These are phyloP conservation scores for Daldinia childiae DNA, from an alignment of 495 filamentous ascomycete genomes.

Conservation along the genomic window DNA sequence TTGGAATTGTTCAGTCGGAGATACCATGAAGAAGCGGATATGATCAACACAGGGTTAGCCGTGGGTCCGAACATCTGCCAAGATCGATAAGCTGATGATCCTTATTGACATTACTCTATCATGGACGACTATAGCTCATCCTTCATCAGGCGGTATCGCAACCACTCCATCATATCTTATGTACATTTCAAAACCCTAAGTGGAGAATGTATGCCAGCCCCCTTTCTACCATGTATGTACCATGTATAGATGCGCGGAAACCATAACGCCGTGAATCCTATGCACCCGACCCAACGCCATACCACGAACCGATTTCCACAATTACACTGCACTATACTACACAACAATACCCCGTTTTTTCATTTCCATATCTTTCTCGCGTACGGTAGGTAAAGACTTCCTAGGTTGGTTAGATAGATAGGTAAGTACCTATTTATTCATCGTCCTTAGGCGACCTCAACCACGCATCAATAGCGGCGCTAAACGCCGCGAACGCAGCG, in stretches of 20 bases:
- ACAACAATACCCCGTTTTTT: background rate
- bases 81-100: background rate
- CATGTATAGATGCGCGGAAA: constrained; percentile 3
- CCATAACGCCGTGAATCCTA: constrained; percentile 36
- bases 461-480: constrained; percentile 91
- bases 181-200: constrained; percentile 25
- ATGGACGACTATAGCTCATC: constrained; percentile 1
- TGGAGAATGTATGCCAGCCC: constrained; percentile 33
- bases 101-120: constrained; percentile 13
- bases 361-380: background rate
- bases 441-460: constrained; percentile 74
- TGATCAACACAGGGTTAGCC: background rate
- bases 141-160: background rate
- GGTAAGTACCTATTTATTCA: no score
- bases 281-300: constrained; percentile 34
- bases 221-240: background rate
- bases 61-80: background rate
- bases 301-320: background rate
- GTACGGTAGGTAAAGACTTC: no score
- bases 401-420: background rate
- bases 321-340: background rate
- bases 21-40: background rate
- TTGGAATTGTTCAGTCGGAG: no score
- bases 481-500: constrained; percentile 95
- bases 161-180: constrained; percentile 5